These are phyloP conservation scores for Nicotiana knightiana DNA, from an alignment of 257 asterid genomes.

Conservation along the genomic window DNA sequence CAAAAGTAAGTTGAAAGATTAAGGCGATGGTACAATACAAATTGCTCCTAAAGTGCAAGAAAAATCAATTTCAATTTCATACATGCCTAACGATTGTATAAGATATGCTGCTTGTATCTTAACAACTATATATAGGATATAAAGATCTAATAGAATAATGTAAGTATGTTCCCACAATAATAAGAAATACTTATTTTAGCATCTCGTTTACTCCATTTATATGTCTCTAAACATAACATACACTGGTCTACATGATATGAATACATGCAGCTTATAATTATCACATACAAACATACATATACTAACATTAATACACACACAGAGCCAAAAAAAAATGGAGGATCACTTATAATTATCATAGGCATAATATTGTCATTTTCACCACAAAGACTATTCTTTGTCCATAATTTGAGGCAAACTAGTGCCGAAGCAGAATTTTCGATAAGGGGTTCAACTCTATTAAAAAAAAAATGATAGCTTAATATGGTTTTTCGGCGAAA, in stretches of 20 bases:
- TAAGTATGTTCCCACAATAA: constrained; percentile 2
- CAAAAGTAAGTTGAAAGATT: no score
- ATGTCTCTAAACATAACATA: constrained; percentile 23
- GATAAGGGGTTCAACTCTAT: no score
- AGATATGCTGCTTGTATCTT: constrained; percentile 12
- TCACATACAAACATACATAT: background rate
- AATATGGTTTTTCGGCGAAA: no score
- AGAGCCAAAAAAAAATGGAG: background rate
- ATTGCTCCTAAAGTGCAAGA: background rate
- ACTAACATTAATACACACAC: background rate
- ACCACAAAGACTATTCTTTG: background rate
- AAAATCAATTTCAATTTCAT: background rate
- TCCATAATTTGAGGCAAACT: background rate
- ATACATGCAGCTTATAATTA: background rate
- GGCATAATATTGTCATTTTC: background rate
- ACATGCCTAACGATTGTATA: constrained; percentile 18
- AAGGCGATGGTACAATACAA: background rate
- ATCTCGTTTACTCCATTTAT: background rate
- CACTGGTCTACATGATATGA: background rate
- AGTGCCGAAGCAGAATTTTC: no score
- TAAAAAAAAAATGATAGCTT: no score
- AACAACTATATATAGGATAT: constrained; percentile 13
- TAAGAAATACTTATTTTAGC: constrained; percentile 12
- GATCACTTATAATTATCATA: background rate
- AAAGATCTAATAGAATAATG: constrained; percentile 18